Conservation (phyloP, 2,329 filamentous ascomycete genomes). For the Sclerotinia nivalis region DNA sequence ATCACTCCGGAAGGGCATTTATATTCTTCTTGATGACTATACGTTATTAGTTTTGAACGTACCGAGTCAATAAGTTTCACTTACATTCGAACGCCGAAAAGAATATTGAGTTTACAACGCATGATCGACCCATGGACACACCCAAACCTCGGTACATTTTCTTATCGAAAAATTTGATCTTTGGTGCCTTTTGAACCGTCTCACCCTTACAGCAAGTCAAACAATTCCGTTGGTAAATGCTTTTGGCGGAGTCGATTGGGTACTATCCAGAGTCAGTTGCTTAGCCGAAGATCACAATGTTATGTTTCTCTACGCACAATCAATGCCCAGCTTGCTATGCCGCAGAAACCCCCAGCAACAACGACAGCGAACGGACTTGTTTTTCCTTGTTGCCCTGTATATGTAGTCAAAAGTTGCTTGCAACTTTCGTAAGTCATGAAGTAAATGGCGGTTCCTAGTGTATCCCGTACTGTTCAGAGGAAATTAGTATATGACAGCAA, state of each 20-base stretch:
- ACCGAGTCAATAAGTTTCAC: not conserved
- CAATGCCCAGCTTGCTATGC: constrained; percentile 76
- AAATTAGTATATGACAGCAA: constrained; percentile 6
- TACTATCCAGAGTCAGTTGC: constrained; percentile 30
- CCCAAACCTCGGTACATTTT: constrained; percentile 82
- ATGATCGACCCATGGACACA: constrained; percentile 80
- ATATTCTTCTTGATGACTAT: constrained; percentile 65
- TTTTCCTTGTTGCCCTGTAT: constrained; percentile 69
- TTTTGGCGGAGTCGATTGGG: constrained; percentile 80
- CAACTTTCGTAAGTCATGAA: constrained; percentile 88
- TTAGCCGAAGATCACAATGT: not conserved
- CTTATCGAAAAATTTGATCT: constrained; percentile 74
- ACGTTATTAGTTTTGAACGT: not conserved
- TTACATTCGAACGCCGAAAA: constrained; percentile 78
- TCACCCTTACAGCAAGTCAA: constrained; percentile 68
- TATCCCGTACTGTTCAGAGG: constrained; percentile 66
- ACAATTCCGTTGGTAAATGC: constrained; percentile 80
- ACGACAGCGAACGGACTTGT: constrained; percentile 79
- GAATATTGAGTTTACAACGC: constrained; percentile 83
- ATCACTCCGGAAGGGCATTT: constrained; percentile 40
- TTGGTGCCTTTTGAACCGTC: constrained; percentile 62
- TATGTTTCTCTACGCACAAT: constrained; percentile 24
- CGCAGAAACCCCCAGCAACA: constrained; percentile 76
- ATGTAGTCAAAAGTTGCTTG: constrained; percentile 78
- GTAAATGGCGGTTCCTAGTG: constrained; percentile 79